Evolutionary conservation across 2,329 filamentous ascomycete genomes (phyloP), one percentile per base, ranked within the genome.

Genomic region (Epichloe baconii): DNA sequence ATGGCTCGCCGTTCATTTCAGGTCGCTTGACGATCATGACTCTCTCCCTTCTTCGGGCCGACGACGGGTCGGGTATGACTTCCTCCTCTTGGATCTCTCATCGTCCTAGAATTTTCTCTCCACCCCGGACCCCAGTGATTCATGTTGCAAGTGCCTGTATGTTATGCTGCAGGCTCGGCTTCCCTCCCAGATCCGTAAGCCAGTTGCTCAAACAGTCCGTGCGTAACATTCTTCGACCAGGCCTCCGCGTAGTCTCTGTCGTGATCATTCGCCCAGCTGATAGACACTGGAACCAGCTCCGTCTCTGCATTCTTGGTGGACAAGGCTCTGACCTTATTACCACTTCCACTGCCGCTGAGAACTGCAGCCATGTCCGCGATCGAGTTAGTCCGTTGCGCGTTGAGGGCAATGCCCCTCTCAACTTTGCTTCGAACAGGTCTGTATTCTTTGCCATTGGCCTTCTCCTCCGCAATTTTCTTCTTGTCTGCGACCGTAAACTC

Each of bases 311-410:
- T 50, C 48, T 60, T 54, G 15, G 48, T 57, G 42, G 59, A 17
- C 12, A 10, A 49, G 5, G 58, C 57, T 4, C 57, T 57, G 52
- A 80, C 68, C 59, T 66, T 69, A 64, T 76, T 80, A 36, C 77
- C 76, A 54, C 69, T 67, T 38, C 77, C 77, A 10, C 62, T 55
- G 4, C 78, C 78, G 7, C 65, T 67, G 49, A 83, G 70, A 21
- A 80, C 75, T 21, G 72, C 75, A 0, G 82, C 80, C 55, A 85
- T 71, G 64, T 85, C 82, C 51, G 82, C 82, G 46, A 85, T 70
- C 12, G 72, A 69, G 62, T 83, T 83, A 49, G 73, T 71, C 63
- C 75, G 77, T 66, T 84, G 80, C 60, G 80, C 72, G 62, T 78
- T 79, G 49, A 85, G 67, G 37, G 68, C 71, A 47, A 63, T 59